Evolutionary conservation across 768 basidiomycete species (phyloP), one percentile per base, ranked within the genome.

Genomic region (Tulasnella sp.): DNA sequence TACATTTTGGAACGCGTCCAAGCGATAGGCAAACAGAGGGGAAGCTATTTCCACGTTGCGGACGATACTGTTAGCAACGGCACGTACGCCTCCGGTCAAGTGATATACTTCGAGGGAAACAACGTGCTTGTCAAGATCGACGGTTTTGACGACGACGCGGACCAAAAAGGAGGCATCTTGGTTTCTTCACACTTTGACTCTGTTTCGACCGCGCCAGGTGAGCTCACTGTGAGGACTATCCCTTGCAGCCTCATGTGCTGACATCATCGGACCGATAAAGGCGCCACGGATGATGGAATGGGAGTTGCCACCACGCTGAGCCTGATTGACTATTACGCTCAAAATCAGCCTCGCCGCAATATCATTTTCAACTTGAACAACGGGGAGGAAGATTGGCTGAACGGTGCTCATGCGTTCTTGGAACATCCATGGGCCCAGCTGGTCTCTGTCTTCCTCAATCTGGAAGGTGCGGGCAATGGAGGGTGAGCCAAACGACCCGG

Each of bases 301-400:
- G 89, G 87, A 12, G 82, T 89, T 5, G 86, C 81, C 4, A 88
- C 88, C 0, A 79, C 90, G 1, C 78, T 92, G 32, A 88, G 90
- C 72, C 83, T 94, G 75, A 80, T 90, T 40, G 80, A 86, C 44
- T 84, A 86, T 74, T 77, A 82, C 37, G 77, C 80, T 7, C 79
- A 80, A 69, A 81, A 87, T 44, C 81, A 83, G 7, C 86, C 86
- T 1, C 79, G 80, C 47, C 83, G 87, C 42, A 90, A 90, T 0
- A 88, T 88, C 6, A 79, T 94, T 3, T 92, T 94, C 82, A 91
- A 93, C 76, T 85, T 92, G 78, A 94, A 94, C 78, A 93, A 94
- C 74, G 92, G 89, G 1, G 92, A 94, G 77, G 92, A 94, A 76
- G 87, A 91, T 77, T 85, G 87, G 39, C 78, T 93, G 75, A 84